Base-by-base conservation (phyloP, 2,329 filamentous ascomycete genomes). In the Aulographum hederae region DNA sequence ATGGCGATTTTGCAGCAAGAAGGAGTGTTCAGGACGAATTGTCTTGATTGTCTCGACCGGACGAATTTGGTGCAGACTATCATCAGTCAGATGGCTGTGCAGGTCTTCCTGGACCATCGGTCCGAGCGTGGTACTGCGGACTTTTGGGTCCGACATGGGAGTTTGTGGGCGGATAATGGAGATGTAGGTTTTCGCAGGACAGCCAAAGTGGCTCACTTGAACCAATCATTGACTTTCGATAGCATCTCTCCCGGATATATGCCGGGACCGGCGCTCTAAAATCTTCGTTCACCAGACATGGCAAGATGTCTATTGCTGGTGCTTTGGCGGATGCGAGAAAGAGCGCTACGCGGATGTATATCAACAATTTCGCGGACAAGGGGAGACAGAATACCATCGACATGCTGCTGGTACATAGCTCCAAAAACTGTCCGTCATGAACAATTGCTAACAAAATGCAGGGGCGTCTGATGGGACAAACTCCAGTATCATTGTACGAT, bases 281-380 rank as follows among this genome's bases (percentile, higher is more conserved):
- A 52, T 85, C 84, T 2, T 94, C 85, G 0, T 95, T 93, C 44
- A 98, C 89, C 2, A 69, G 89, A 34, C 74, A 79, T 46, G 89
- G 89, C 20, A 95, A 94, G 54, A 94, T 93, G 81, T 93, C 85
- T 8, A 54, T 95, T 16, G 81, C 85, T 1, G 89, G 89, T 18
- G 81, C 85, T 8, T 70, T 98, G 42, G 85, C 89, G n/a, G 89
- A 98, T 57, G 78, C 84, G 28, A 72, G 86, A 33, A 98, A 98
- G 54, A 93, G 82, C 41, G 85, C 86, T 1, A 89, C 89, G 32
- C 69, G 89, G 37, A 69, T 94, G 39, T 95, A 94, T 48, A 86
- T 94, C 57, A 98, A 98, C 57, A 95, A 94, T 48, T 95, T 98
- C 50, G 71, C 84, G 6, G 89, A 98, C 51, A 92, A 92, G 41